Percentiles rank a stretch among this genome's conserved stretches.
Evolutionary conservation across 768 basidiomycete species (phyloP).

Genomic region (Mycena belliarum): DNA sequence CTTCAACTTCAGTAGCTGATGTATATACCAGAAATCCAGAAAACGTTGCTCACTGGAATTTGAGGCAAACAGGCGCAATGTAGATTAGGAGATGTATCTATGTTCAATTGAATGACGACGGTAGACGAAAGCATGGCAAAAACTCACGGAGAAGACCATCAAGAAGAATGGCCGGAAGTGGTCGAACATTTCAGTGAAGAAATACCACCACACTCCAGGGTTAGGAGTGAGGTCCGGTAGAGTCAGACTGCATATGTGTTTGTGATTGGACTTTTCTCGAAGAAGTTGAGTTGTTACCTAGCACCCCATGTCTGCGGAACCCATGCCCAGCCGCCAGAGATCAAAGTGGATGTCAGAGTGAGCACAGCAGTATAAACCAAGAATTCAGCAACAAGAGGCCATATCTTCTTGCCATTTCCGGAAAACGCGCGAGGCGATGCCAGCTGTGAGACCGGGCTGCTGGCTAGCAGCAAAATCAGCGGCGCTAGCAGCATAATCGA

Average conservation of each 20-base stretch:
- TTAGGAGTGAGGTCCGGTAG: conserved; percentile 93
- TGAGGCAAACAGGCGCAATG: conserved; percentile 80
- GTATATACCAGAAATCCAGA: too few species aligned
- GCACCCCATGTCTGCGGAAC: conserved; percentile 82
- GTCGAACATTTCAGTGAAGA: conserved; percentile 99
- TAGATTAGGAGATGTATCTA: conserved; percentile 86
- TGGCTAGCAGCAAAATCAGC: conserved; percentile 61
- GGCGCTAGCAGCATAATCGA: conserved; percentile 69
- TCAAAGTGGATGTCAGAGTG: conserved; percentile 50
- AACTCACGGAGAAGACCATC: conserved; percentile 84
- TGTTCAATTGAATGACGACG: background rate
- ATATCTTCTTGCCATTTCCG: conserved; percentile 28
- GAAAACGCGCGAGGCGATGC: conserved; percentile 55
- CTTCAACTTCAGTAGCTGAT: too few species aligned
- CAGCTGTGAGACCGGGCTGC: conserved; percentile 64
- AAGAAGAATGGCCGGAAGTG: conserved; percentile 96
- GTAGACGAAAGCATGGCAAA: background rate
- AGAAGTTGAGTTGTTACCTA: conserved; percentile 45
- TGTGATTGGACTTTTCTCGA: background rate
- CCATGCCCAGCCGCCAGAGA: conserved; percentile 69
- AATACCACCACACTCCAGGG: conserved; percentile 97
- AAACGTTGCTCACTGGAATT: conserved; percentile 68
- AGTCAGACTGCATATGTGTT: conserved; percentile 54
- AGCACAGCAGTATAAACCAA: conserved; percentile 49
- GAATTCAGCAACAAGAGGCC: conserved; percentile 52